Conservation (phyloP, 2,329 filamentous ascomycete genomes). For the Microascus cirrosus region DNA sequence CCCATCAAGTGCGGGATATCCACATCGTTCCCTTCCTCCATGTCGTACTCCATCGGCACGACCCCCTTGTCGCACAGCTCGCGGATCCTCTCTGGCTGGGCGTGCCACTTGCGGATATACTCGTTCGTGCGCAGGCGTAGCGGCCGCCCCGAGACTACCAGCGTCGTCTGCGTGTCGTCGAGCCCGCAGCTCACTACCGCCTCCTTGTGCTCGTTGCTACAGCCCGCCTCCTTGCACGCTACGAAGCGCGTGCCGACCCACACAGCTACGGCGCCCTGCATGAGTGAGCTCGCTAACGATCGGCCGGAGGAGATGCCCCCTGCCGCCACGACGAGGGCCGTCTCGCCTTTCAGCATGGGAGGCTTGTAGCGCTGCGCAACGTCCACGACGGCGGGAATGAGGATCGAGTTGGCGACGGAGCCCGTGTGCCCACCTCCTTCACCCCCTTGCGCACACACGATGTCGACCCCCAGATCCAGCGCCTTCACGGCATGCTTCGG, state of each 20-base stretch:
- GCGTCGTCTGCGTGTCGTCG: conserved; percentile 69
- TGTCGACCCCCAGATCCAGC: conserved; percentile 74
- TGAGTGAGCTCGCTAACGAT: conserved; percentile 67
- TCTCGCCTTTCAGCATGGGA: conserved; percentile 53
- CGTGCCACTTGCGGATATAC: conserved; percentile 75
- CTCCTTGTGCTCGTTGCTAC: conserved; percentile 71
- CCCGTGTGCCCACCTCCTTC: conserved; percentile 93
- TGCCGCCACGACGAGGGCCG: conserved; percentile 76
- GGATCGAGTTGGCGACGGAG: conserved; percentile 72
- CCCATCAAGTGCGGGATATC: conserved; percentile 90
- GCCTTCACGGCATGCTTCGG: conserved; percentile 88
- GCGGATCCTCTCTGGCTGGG: conserved; percentile 60
- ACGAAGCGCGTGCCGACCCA: conserved; percentile 96
- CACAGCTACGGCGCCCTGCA: conserved; percentile 79
- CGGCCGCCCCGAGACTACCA: conserved; percentile 74
- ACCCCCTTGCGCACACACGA: conserved; percentile 84
- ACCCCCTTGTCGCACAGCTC: conserved; percentile 65
- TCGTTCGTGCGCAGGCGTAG: conserved; percentile 72
- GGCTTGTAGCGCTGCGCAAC: conserved; percentile 64
- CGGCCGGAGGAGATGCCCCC: conserved; percentile 80
- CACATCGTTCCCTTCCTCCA: conserved; percentile 71
- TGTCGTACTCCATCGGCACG: conserved; percentile 71
- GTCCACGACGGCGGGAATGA: conserved; percentile 81
- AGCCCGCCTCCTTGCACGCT: conserved; percentile 69
- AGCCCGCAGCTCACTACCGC: conserved; percentile 71